These are phyloP conservation scores for Dendrobium catenatum DNA, from an alignment of 106 monocot genomes.

Conservation along the genomic window DNA sequence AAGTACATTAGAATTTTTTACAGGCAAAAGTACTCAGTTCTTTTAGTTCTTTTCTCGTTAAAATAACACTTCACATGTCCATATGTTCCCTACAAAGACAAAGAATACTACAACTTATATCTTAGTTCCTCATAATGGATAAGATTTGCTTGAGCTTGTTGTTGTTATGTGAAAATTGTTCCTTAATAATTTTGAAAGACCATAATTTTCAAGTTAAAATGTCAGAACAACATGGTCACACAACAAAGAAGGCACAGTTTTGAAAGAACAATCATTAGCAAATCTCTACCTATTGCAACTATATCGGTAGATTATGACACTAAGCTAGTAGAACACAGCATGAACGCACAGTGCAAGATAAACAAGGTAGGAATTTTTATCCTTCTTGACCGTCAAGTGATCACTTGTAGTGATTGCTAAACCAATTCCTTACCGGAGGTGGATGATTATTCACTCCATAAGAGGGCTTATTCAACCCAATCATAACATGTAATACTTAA, in stretches of 20 bases:
- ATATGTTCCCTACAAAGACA: not conserved
- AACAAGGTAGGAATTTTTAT: not conserved
- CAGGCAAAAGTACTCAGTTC: not conserved
- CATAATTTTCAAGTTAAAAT: not conserved
- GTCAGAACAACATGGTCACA: not conserved
- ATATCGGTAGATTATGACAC: not conserved
- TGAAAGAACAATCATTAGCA: too few relatives aligned
- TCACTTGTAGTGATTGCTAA: not conserved
- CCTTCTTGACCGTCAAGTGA: not conserved
- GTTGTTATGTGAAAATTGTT: not conserved
- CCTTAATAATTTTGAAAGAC: not conserved
- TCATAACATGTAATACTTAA: not conserved
- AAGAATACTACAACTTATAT: not conserved
- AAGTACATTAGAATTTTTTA: not conserved
- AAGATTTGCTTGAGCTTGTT: not conserved
- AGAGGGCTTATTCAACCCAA: not conserved
- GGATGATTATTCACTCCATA: not conserved
- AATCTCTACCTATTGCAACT: not conserved
- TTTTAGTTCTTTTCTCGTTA: not conserved
- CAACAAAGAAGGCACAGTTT: too few relatives aligned
- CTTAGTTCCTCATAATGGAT: not conserved
- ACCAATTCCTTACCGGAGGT: not conserved
- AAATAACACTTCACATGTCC: not conserved
- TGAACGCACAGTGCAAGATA: not conserved
- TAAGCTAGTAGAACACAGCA: not conserved